phyloP scores from a whole-genome alignment of 306 rosid species.

The Heteromeles arbutifolia region DNA sequence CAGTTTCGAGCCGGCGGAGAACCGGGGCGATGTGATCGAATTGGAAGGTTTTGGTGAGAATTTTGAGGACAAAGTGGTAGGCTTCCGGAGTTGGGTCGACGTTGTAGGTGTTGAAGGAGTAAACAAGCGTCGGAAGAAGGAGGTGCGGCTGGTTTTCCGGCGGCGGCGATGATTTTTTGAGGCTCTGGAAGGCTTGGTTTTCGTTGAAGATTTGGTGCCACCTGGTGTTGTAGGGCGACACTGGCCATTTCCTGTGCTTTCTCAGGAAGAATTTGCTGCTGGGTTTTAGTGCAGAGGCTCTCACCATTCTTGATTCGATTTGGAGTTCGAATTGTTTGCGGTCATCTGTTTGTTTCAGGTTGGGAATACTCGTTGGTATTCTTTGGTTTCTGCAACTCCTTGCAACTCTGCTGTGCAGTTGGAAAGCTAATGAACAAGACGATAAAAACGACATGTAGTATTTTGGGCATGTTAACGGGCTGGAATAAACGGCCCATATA shows the following conservation, averaged over 20 bases:
- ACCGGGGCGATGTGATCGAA: constrained; percentile 37
- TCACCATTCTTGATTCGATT: constrained; percentile 31
- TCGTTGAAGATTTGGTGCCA: constrained; percentile 63
- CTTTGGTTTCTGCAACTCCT: neutral
- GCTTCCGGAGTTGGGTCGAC: constrained; percentile 65
- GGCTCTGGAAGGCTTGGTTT: constrained; percentile 48
- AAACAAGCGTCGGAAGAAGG: constrained; percentile 54
- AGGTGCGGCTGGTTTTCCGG: constrained; percentile 28
- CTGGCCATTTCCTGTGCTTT: constrained; percentile 69
- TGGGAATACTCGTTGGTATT: neutral
- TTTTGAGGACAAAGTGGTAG: constrained; percentile 54
- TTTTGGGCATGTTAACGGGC: neutral
- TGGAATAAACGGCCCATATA: neutral
- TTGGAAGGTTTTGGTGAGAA: constrained; percentile 33
- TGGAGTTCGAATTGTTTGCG: neutral
- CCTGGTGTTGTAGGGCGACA: constrained; percentile 54
- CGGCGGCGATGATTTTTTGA: constrained; percentile 31
- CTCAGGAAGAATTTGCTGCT: constrained; percentile 55
- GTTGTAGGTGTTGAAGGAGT: constrained; percentile 49
- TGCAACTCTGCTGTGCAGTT: neutral
- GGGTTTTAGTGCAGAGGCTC: constrained; percentile 37
- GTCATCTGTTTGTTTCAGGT: neutral
- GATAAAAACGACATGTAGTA: neutral
- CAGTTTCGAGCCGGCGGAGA: constrained; percentile 46
- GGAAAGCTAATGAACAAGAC: neutral